Conservation (phyloP, 176 grass and related monocot genomes). For the Raddia distichophylla region DNA sequence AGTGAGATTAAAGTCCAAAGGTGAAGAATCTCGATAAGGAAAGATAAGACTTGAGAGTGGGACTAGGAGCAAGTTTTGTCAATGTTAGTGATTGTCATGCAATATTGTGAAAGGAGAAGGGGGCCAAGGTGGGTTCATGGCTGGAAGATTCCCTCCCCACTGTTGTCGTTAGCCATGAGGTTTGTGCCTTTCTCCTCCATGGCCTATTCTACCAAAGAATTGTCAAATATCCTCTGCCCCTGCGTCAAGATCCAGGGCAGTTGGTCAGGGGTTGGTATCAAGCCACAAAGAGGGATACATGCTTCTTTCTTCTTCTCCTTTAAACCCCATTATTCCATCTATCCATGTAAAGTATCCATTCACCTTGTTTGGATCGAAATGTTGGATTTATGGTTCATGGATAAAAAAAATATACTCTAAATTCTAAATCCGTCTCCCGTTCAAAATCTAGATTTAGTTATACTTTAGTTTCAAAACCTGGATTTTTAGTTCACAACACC, state of each 20-base stretch:
- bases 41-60: not conserved
- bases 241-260: not conserved
- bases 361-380: not conserved
- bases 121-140: not conserved
- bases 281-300: not conserved
- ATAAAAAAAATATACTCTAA: not conserved
- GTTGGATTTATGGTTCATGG: not conserved
- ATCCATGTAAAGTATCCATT: not conserved
- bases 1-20: too few relatives aligned
- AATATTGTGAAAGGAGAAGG: not conserved
- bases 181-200: not conserved
- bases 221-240: not conserved
- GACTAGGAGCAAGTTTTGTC: too few relatives aligned
- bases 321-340: not conserved
- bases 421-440: too few relatives aligned
- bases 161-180: slow-evolving; percentile 18
- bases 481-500: too few relatives aligned
- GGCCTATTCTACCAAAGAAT: slow-evolving; percentile 28
- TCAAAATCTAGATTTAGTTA: not conserved
- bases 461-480: too few relatives aligned
- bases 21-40: too few relatives aligned
- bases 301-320: not conserved
- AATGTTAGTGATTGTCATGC: fast-evolving
- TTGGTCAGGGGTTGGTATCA: slow-evolving; percentile 2
- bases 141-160: slow-evolving; percentile 26